These are phyloP conservation scores for Zygosaccharomyces lentus DNA, from an alignment of 805 yeast species.

Conservation along the genomic window DNA sequence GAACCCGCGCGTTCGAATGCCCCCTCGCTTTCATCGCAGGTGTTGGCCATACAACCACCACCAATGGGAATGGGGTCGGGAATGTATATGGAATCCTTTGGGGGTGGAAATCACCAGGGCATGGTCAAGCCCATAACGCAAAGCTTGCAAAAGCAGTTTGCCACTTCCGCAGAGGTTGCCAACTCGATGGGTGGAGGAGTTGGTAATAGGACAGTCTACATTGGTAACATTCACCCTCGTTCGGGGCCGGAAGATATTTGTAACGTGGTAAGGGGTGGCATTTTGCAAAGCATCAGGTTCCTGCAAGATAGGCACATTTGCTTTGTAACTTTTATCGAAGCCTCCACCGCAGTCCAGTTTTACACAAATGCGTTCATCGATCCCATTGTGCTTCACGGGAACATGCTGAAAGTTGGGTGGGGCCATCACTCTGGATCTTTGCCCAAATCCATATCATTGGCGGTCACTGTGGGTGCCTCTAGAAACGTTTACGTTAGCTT, in stretches of 20 bases:
- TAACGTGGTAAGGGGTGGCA: slow-evolving; percentile 74
- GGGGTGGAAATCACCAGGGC: slow-evolving; percentile 6
- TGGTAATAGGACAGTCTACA: slow-evolving; percentile 64
- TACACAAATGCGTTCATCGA: slow-evolving; percentile 56
- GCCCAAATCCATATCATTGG: slow-evolving; percentile 49
- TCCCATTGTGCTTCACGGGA: slow-evolving; percentile 57
- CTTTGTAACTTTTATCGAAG: slow-evolving; percentile 64
- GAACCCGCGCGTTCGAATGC: neutral
- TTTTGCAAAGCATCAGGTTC: slow-evolving; percentile 53
- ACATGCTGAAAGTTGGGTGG: slow-evolving; percentile 66
- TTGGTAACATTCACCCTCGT: slow-evolving; percentile 61
- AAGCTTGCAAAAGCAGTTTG: slow-evolving; percentile 28
- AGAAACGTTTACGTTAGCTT: slow-evolving; percentile 73
- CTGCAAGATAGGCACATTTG: slow-evolving; percentile 54
- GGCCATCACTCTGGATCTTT: slow-evolving; percentile 63
- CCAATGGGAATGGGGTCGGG: slow-evolving; percentile 9
- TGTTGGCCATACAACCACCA: slow-evolving; percentile 7
- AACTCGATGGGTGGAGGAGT: slow-evolving; percentile 33
- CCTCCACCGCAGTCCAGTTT: slow-evolving; percentile 62
- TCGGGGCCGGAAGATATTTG: slow-evolving; percentile 71
- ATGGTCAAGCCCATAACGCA: slow-evolving; percentile 28
- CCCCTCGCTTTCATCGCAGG: slow-evolving; percentile 4
- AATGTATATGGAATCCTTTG: slow-evolving; percentile 20
- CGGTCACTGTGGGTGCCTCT: slow-evolving; percentile 70
- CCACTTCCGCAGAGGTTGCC: slow-evolving; percentile 29